phyloP scores from a whole-genome alignment of 164 flowering plant species.

The Dillenia suffruticosa region DNA sequence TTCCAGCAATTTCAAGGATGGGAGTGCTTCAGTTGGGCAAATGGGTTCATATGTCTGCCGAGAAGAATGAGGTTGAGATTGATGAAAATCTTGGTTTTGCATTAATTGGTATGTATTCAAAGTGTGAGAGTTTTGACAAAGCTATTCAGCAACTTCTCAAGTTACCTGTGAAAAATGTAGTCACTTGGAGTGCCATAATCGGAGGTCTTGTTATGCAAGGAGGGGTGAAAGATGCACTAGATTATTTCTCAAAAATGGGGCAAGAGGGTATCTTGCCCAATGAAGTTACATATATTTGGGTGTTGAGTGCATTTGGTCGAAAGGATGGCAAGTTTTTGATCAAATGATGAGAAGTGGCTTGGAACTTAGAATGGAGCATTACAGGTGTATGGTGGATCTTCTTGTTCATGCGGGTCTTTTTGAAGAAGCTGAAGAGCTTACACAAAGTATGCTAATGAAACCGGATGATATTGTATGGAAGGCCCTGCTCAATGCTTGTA shows the following conservation, averaged over 20 bases:
- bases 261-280: conserved; percentile 30
- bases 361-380: conserved; percentile 54
- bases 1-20: conserved; percentile 48
- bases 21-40: conserved; percentile 57
- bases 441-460: conserved; percentile 39
- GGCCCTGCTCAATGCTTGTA: conserved; percentile 59
- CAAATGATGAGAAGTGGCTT: conserved; percentile 41
- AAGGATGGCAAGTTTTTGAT: conserved; percentile 32
- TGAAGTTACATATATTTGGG: conserved; percentile 40
- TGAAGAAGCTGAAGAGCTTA: conserved; percentile 51
- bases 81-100: conserved; percentile 64
- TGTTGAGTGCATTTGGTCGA: conserved; percentile 54
- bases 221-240: conserved; percentile 40
- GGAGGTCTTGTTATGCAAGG: conserved; percentile 60
- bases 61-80: conserved; percentile 35
- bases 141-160: conserved; percentile 45
- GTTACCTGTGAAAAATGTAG: conserved; percentile 25
- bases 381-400: conserved; percentile 67
- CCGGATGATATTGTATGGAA: conserved; percentile 61
- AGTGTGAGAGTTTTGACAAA: conserved; percentile 57
- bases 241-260: conserved; percentile 38
- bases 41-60: conserved; percentile 56
- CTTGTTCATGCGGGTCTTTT: conserved; percentile 59
- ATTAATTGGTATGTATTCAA: conserved; percentile 58
- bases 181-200: conserved; percentile 57